Conservation (phyloP, 352 stramenopile genomes). For the Phytophthora multivora region DNA sequence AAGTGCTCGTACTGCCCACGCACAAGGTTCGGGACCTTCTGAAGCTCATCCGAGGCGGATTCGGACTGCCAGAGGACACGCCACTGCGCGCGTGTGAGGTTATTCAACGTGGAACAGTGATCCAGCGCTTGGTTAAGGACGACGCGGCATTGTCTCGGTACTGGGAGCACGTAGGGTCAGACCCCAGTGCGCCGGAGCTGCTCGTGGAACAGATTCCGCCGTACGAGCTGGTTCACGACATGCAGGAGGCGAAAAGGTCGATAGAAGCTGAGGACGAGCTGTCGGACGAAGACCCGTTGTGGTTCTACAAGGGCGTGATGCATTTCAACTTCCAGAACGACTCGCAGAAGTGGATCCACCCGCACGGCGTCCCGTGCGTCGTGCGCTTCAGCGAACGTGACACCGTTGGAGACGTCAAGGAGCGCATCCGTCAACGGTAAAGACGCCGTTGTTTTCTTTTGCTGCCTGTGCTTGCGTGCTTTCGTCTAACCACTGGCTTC, state of each 20-base stretch:
- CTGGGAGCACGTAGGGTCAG: conserved; percentile 45
- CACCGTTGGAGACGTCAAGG: conserved; percentile 68
- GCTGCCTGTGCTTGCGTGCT: conserved; percentile 4
- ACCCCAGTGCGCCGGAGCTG: conserved; percentile 42
- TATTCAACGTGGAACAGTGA: conserved; percentile 63
- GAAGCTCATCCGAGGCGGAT: conserved; percentile 45
- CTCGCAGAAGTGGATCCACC: conserved; percentile 70
- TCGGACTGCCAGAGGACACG: conserved; percentile 43
- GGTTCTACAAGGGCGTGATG: conserved; percentile 63
- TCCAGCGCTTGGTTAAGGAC: conserved; percentile 48
- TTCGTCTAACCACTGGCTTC: conserved; percentile 7
- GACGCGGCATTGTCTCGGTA: conserved; percentile 51
- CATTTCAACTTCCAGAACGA: conserved; percentile 77
- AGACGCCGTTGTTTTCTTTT: conserved; percentile 5
- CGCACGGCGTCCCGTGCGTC: conserved; percentile 71
- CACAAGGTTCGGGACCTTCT: conserved; percentile 61
- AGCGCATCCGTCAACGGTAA: conserved; percentile 70
- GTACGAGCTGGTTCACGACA: conserved; percentile 25
- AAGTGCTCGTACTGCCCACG: conserved; percentile 68
- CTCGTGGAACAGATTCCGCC: conserved; percentile 61
- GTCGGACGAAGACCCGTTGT: conserved; percentile 26
- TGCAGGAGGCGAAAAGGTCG: neutral
- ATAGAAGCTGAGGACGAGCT: neutral
- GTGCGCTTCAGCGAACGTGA: conserved; percentile 72
- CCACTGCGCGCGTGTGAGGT: conserved; percentile 66